These are phyloP conservation scores for Maudiozyma bulderi DNA, from an alignment of 805 yeast genomes.

Conservation along the genomic window DNA sequence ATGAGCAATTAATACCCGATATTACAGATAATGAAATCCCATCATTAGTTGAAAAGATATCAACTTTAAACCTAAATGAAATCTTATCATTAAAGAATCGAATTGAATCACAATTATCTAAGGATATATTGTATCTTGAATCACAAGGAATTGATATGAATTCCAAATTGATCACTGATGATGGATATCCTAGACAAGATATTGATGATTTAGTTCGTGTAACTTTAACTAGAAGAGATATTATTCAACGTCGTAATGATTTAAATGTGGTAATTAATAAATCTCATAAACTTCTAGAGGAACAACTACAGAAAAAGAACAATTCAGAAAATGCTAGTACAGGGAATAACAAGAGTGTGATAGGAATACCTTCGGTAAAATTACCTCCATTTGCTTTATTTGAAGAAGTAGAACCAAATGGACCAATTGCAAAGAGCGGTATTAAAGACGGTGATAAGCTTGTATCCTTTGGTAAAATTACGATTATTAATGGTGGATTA, in stretches of 20 bases:
- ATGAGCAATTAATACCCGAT: not conserved
- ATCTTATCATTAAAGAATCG: not conserved
- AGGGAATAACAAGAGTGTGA: too few relatives aligned
- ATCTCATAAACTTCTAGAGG: not conserved
- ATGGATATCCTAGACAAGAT: constrained; percentile 83
- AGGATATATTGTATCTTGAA: constrained; percentile 35
- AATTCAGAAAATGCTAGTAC: not conserved
- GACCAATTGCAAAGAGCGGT: constrained; percentile 56
- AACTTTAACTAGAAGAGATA: constrained; percentile 50
- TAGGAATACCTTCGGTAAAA: too few relatives aligned
- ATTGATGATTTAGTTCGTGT: constrained; percentile 61
- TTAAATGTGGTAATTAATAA: constrained; percentile 5
- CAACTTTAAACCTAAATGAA: not conserved
- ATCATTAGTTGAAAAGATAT: not conserved
- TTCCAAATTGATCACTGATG: constrained; percentile 52
- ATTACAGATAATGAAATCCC: not conserved
- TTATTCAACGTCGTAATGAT: constrained; percentile 51
- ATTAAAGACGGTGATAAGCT: constrained; percentile 46
- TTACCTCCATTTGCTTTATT: constrained; percentile 46
- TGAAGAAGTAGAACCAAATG: constrained; percentile 36
- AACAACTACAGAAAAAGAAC: not conserved
- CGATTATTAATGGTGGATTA: not conserved
- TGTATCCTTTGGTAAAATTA: constrained; percentile 38
- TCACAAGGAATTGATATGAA: constrained; percentile 49
- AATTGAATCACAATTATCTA: not conserved